phyloP scores from a whole-genome alignment of 78 protist species.

The Dictyostelium firmibasis region DNA sequence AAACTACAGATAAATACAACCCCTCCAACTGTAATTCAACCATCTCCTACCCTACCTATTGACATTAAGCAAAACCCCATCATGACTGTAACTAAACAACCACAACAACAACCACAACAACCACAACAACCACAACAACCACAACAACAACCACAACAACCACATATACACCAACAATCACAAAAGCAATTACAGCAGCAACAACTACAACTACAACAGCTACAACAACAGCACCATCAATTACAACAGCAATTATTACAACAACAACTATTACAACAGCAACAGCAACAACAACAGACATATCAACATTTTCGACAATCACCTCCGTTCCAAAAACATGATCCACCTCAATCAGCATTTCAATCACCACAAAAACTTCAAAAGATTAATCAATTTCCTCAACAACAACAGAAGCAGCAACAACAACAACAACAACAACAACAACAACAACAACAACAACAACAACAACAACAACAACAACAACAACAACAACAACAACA shows the following conservation, averaged over 20 bases:
- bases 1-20: neutral
- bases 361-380: neutral
- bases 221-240: neutral
- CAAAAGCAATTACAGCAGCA: neutral
- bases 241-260: neutral
- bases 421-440: neutral
- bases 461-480: neutral
- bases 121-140: neutral
- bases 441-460: neutral
- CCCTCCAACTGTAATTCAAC: neutral
- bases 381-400: neutral
- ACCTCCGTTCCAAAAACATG: constrained; percentile 9
- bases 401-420: neutral
- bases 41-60: neutral
- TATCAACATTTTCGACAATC: neutral
- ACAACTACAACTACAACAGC: neutral
- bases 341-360: too few relatives aligned
- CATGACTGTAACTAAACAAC: neutral
- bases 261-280: neutral
- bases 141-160: neutral
- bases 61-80: neutral
- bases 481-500: neutral
- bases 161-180: neutral
- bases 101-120: neutral
- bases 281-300: neutral